Base-by-base conservation (phyloP, 768 basidiomycete genomes). In the Trametes sanguinea region DNA sequence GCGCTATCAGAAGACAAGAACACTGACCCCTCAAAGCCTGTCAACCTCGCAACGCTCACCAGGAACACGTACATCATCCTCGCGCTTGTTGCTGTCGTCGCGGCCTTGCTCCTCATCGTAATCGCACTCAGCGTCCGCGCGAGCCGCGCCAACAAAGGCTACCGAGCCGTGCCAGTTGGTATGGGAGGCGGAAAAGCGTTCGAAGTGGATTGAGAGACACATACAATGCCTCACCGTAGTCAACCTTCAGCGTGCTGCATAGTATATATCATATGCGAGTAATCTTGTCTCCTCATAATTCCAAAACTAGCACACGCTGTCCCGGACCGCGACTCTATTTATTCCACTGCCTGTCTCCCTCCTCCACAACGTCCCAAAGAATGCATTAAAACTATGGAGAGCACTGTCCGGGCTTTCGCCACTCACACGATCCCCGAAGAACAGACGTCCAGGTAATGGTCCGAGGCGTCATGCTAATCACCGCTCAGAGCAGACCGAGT, bases 31-130 rank as follows among this genome's bases (percentile, higher is more conserved):
- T 46, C 45, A 17, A 69, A 16, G 9, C 32, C 51, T 11, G 57
- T 51, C 37, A 39, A 51, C 50, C 39, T 51, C 14, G 52, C 58
- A 11, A 44, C 39, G 14, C 27, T 53, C 48, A 51, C 17, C 11
- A n/a, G 54, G 13, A 62, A 62, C 61, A 51, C 61, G 30, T 51
- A 56, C 47, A 57, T 62, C 22, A 62, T 62, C n/a, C 43, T 62
- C 16, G 61, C 54, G 16, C 42, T 62, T 2, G 10, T 57, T 22
- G 47, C 9, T 3, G 55, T 3, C 8, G 61, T 51, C 7, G 9
- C 57, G 11, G 32, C 57, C n/a, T n/a, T 57, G 54, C 55, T 62
- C 2, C 8, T 55, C 17, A 50, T 30, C 9, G 44, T 56, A 3
- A 13, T 50, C 10, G 61, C 13, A 7, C n/a, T 62, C 9, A 13